Evolutionary conservation across 768 basidiomycete species (phyloP), one percentile per base, ranked within the genome.

Genomic region (Russula sp.): DNA sequence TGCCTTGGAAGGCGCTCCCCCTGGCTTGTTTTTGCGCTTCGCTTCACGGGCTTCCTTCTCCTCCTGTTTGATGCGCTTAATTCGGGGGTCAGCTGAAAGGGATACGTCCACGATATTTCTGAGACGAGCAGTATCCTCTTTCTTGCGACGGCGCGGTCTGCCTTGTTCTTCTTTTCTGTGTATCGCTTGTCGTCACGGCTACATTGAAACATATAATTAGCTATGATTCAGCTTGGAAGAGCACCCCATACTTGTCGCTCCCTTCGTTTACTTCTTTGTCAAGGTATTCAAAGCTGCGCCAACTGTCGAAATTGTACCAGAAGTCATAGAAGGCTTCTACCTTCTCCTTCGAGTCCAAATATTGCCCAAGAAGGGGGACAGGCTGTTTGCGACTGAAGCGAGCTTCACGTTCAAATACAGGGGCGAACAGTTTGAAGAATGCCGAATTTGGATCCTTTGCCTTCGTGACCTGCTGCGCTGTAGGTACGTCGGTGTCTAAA

Each of bases 251-350:
- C 93, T 83, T 92, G 74, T 98, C 96, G 67, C 90, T 92, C 13
- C 96, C 96, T 77, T 99, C 96, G 75, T 98, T 96, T 62, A 93
- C 89, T 75, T 99, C 96, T 81, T 99, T 98, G 79, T 99, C 96
- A 69, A 90, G 79, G 81, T 94, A 98, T 77, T 99, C 96, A 74
- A 98, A 99, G 75, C 88, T 92, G 71, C 96, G 81, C 96, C 96
- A 99, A 69, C 89, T 92, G 76, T 98, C 96, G 77, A 99, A 96
- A 82, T 95, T 96, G 82, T 99, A 98, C 94, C 94, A 99, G 76
- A 96, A 97, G 76, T 98, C 90, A 80, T 99, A 99, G 81, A 99
- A 98, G 7, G 78, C 81, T 74, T 96, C 92, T 59, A 98, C 95
- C 61, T 84, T 83, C 68, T 84, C 83, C 76, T 97, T 96, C 62